A percentile compares a stretch with the other conserved stretches of the same genome.
Conservation (phyloP, 73 alveolate genomes). For the Paramecium bursaria region DNA sequence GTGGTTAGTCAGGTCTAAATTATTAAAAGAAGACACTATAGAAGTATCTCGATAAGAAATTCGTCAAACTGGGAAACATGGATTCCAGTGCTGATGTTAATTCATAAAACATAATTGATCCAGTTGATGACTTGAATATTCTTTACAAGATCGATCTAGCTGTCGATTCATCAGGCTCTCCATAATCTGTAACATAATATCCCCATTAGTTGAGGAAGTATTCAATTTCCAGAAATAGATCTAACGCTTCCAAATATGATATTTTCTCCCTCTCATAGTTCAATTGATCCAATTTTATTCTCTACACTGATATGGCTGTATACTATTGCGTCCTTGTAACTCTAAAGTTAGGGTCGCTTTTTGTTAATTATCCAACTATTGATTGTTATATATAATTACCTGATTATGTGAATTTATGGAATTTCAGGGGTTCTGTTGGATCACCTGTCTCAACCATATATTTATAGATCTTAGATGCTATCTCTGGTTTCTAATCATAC, state of each 20-base stretch:
- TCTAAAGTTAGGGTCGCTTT: slow-evolving; percentile 9
- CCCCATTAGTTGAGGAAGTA: slow-evolving; percentile 12
- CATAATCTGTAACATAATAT: slow-evolving; percentile 47
- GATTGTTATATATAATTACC: background rate
- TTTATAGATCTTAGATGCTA: slow-evolving; percentile 2
- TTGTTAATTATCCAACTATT: slow-evolving; percentile 42
- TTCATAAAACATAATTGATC: slow-evolving; percentile 57
- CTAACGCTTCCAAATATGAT: slow-evolving; percentile 55
- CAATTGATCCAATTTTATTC: slow-evolving; percentile 13
- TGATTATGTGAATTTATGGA: background rate
- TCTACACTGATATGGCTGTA: slow-evolving; percentile 6
- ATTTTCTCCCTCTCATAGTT: slow-evolving; percentile 42
- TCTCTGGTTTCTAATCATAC: slow-evolving; percentile 27
- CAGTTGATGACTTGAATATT: slow-evolving; percentile 18
- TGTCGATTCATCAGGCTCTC: slow-evolving; percentile 35
- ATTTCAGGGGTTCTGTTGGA: background rate
- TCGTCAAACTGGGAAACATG: slow-evolving; percentile 22
- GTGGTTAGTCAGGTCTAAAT: background rate
- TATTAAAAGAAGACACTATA: background rate
- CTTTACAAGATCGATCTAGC: slow-evolving; percentile 44
- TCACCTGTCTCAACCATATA: background rate
- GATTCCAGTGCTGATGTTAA: slow-evolving; percentile 6
- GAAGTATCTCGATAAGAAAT: slow-evolving; percentile 24
- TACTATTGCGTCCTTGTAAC: slow-evolving; percentile 45
- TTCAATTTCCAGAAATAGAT: slow-evolving; percentile 47